Percentiles rank a stretch among this genome's conserved stretches.
Evolutionary conservation across 2,329 filamentous ascomycete species (phyloP).

Genomic region (Magnaporthiopsis rhizophila): DNA sequence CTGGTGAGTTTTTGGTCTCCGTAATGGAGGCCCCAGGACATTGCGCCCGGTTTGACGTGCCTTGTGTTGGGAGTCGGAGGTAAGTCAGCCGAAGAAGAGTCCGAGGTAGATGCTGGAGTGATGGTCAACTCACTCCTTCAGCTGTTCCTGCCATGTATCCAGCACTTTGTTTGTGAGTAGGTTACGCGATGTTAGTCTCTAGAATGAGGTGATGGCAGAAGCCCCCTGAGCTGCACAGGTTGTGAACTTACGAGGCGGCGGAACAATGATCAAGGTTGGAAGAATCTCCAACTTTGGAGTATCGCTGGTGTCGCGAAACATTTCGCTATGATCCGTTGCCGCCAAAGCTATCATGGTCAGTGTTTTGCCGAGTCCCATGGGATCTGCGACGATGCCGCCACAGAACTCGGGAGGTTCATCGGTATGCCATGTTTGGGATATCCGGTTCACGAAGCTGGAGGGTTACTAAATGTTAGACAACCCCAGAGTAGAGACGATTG

Average conservation of each 20-base stretch:
- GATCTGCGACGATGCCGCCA: slow-evolving; percentile 37
- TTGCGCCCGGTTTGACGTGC: slow-evolving; percentile 17
- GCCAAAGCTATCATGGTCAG: slow-evolving; percentile 33
- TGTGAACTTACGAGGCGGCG: slow-evolving; percentile 23
- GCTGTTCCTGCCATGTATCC: slow-evolving; percentile 27
- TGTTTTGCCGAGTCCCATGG: slow-evolving; percentile 39
- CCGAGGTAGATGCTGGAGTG: slow-evolving; percentile 20
- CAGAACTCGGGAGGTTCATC: slow-evolving; percentile 27
- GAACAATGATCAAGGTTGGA: slow-evolving; percentile 28
- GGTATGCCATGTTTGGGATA: slow-evolving; percentile 19
- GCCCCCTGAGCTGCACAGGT: not conserved
- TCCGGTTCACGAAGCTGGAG: slow-evolving; percentile 25
- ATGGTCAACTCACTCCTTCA: no score
- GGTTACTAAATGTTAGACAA: not conserved
- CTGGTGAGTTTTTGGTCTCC: slow-evolving; percentile 17
- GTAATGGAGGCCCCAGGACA: slow-evolving; percentile 23
- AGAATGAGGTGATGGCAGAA: not conserved
- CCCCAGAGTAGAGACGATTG: no score
- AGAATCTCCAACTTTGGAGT: not conserved
- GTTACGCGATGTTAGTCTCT: not conserved
- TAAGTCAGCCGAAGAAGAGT: not conserved
- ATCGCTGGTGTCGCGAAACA: not conserved
- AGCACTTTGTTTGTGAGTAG: slow-evolving; percentile 21
- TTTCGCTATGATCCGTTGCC: slow-evolving; percentile 19
- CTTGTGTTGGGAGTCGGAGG: slow-evolving; percentile 10